Percentiles rank a stretch among this genome's conserved stretches.
phyloP scores from a whole-genome alignment of 192 early-diverging fungal species.

The Cetraspora pellucida region DNA sequence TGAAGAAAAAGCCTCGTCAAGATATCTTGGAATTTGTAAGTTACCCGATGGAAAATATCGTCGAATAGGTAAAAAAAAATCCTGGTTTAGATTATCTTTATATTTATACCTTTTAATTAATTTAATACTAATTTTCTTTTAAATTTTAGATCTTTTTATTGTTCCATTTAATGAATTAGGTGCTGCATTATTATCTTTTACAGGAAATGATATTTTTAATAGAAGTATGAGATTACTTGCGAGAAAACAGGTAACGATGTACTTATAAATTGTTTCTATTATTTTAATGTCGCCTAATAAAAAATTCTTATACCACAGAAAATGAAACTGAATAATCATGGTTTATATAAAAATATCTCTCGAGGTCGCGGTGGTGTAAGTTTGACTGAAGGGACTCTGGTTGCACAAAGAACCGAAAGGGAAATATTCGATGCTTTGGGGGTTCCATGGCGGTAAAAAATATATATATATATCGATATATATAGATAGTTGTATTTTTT shows the following conservation, averaged over 20 bases:
- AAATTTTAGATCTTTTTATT: background rate
- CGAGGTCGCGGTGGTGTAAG: background rate
- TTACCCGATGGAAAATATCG: slow-evolving; percentile 4
- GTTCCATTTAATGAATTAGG: slow-evolving; percentile 2
- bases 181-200: slow-evolving; percentile 5
- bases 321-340: slow-evolving; percentile 28
- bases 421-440: slow-evolving; percentile 36
- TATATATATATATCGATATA: background rate
- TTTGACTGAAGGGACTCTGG: background rate
- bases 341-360: slow-evolving; percentile 12
- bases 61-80: background rate
- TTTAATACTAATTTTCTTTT: background rate
- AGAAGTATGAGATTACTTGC: slow-evolving; percentile 29
- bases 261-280: too few relatives aligned
- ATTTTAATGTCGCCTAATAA: background rate
- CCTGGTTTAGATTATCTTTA: background rate
- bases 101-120: background rate
- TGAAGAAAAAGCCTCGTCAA: background rate
- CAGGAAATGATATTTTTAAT: slow-evolving; percentile 21
- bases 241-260: background rate
- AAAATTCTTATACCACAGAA: background rate
- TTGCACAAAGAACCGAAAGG: slow-evolving; percentile 32
- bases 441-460: slow-evolving; percentile 33
- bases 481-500: background rate
- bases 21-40: slow-evolving; percentile 20